Conservation (phyloP, 2,329 filamentous ascomycete genomes). For the Ophiostoma sp. region DNA sequence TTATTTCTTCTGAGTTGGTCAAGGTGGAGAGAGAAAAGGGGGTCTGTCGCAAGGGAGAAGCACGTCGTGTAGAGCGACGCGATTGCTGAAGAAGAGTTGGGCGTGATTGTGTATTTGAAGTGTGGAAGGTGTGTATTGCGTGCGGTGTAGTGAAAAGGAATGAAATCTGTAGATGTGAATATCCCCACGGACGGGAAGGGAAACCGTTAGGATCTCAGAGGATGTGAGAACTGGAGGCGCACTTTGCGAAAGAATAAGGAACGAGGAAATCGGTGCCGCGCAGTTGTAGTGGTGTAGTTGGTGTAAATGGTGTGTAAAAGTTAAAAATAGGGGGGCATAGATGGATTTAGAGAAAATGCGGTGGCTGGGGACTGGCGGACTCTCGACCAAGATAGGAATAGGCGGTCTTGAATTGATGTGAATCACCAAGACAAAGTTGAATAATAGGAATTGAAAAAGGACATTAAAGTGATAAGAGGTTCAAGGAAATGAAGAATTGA, state of each 20-base stretch:
- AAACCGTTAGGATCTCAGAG: slow-evolving; percentile 14
- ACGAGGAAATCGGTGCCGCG: not conserved
- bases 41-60: slow-evolving; percentile 15
- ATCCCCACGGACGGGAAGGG: slow-evolving; percentile 11
- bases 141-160: not conserved
- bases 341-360: slow-evolving; percentile 23
- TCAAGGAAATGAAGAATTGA: not conserved
- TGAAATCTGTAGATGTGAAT: no score
- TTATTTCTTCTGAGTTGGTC: not conserved
- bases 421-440: slow-evolving; percentile 11
- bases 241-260: slow-evolving; percentile 17
- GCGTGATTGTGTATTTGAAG: not conserved
- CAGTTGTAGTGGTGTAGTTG: not conserved
- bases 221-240: slow-evolving; percentile 14
- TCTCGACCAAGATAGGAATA: slow-evolving; percentile 17
- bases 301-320: slow-evolving; percentile 11
- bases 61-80: slow-evolving; percentile 1
- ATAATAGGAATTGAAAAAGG: not conserved
- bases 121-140: not conserved
- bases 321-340: slow-evolving; percentile 11
- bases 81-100: slow-evolving; percentile 7
- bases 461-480: not conserved
- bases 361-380: slow-evolving; percentile 25
- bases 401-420: slow-evolving; percentile 4
- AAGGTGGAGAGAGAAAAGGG: slow-evolving; percentile 1